Base-by-base conservation (phyloP, 345 rosid genomes). In the Gossypium stocksii region DNA sequence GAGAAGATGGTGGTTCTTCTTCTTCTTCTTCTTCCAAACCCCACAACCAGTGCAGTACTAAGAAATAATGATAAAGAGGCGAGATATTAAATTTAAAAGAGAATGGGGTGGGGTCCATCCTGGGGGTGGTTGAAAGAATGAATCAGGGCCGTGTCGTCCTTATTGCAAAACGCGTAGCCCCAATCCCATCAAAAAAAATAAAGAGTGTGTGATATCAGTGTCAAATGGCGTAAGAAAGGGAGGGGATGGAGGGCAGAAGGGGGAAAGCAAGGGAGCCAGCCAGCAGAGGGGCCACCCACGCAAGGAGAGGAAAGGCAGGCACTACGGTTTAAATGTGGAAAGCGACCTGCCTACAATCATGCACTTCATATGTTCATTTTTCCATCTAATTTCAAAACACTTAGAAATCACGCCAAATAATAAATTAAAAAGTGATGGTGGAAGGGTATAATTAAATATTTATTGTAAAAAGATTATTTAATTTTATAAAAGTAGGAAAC, bases 341-440 rank as follows among this genome's bases (percentile, higher is more conserved):
- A 72, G 82, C 67, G 79, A 76, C 82, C 19, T n/a, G 63, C 66
- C 66, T 70, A 63, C 59, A 62, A 54, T 45, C 60, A 79, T 20
- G 45, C 27, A 46, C 1, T 11, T 22, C 52, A 19, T 44, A 56
- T 56, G 60, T 23, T 19, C 9, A 56, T 20, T 20, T 19, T 9
- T 1, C 61, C 27, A 7, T 20, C 27, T 9, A 56, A 7, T 2
- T 56, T 20, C 61, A 9, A 10, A 60, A 12, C 22, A 48, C 58
- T 38, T 20, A 22, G 27, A 1, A 4, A 9, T 34, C 1, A 34
- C 7, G 41, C 7, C 7, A 34, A 34, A 27, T 27, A 27, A 3
- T 3, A 27, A 27, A 27, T 3, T 3, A 27, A 3, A 3, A n/a
- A n/a, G n/a, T n/a, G n/a, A n/a, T n/a, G n/a, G n/a, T n/a, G n/a